A percentile compares a stretch with the other conserved stretches of the same genome.
phyloP scores from a whole-genome alignment of 2,329 filamentous ascomycete species.

The Neofusicoccum sp. region DNA sequence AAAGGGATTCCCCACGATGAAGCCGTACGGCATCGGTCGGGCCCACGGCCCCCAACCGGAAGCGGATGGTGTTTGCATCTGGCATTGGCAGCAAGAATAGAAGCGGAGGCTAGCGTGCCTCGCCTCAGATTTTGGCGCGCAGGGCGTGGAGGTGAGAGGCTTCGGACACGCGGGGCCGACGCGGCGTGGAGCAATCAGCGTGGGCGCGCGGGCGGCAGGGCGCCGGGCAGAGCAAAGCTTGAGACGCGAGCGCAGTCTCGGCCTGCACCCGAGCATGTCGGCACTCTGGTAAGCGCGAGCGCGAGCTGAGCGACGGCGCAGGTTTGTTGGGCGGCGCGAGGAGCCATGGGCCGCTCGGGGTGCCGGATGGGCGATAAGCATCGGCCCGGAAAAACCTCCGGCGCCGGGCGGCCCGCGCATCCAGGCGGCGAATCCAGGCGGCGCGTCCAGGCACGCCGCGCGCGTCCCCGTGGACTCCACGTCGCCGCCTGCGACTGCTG shows the following conservation, averaged over 20 bases:
- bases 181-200: slow-evolving; percentile 1
- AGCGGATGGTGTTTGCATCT: slow-evolving; percentile 12
- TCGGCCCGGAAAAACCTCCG: background rate
- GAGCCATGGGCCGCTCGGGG: background rate
- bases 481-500: too few relatives aligned
- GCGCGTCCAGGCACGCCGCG: background rate
- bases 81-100: background rate
- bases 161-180: slow-evolving; percentile 19
- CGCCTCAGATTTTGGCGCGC: slow-evolving; percentile 10
- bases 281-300: slow-evolving; percentile 9
- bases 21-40: background rate
- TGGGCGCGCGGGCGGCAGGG: background rate
- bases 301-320: background rate
- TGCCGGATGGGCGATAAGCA: slow-evolving; percentile 5
- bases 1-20: background rate
- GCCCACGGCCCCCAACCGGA: slow-evolving; percentile 3
- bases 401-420: background rate
- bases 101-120: slow-evolving; percentile 1
- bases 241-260: background rate
- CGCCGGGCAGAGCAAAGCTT: background rate
- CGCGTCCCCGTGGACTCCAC: background rate
- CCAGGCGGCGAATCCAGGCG: too few relatives aligned
- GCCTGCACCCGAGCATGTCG: slow-evolving; percentile 1
- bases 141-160: background rate
- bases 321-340: background rate